phyloP scores from a whole-genome alignment of 805 yeast genomes.

The Sugiyamaella americana region DNA sequence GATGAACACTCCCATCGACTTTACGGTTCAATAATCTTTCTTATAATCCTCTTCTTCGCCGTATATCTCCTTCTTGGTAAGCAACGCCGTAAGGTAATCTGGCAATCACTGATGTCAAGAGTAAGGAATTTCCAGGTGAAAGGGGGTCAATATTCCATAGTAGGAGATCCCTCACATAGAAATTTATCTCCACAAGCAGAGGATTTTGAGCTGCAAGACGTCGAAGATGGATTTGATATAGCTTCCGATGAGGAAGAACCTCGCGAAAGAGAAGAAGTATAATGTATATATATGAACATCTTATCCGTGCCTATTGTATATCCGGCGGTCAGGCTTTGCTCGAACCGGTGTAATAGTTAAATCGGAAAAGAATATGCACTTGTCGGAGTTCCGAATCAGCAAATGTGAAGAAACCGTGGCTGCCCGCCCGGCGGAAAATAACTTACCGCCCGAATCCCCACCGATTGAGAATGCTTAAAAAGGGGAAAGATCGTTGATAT shows the following conservation, averaged over 20 bases:
- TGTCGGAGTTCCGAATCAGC: no score
- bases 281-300: no score
- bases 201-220: conserved; percentile 24
- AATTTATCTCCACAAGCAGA: conserved; percentile 10
- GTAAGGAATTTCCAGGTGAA: conserved; percentile 5
- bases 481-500: no score
- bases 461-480: no score
- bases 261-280: neutral
- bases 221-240: conserved; percentile 18
- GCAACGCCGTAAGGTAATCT: conserved; percentile 18
- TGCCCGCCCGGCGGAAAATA: no score
- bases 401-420: no score
- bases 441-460: no score
- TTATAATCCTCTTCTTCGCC: conserved; percentile 29
- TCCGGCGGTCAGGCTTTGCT: neutral
- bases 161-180: conserved; percentile 1
- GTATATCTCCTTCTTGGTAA: conserved; percentile 36
- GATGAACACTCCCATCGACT: conserved; percentile 30
- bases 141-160: conserved; percentile 8
- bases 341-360: no score
- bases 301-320: no score
- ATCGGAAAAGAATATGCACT: no score
- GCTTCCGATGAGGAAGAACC: conserved; percentile 15
- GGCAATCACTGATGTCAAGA: conserved; percentile 18
- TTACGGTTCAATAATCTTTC: conserved; percentile 35